Evolutionary conservation across 305 asterid species (phyloP), one percentile per base, ranked within the genome.

Genomic region (Fraxinus baroniana): DNA sequence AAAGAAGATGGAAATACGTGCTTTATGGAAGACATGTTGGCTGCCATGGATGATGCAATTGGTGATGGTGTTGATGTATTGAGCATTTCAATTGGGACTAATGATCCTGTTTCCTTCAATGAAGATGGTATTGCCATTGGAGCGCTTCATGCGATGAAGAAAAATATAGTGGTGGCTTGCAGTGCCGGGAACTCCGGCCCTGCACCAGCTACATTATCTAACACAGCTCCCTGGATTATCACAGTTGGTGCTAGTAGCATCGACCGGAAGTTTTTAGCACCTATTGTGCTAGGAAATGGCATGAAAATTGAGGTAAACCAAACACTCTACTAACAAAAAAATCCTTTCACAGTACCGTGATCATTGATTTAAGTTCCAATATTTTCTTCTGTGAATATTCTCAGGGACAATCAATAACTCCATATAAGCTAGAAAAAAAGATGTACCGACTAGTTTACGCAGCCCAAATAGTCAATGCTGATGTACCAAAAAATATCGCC

Each of bases 151-250:
- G 98, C 99, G 18, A 77, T 79, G 52, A 95, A 91, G 89, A 87
- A 88, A 1, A 88, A 93, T 80, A 87, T 95, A 37, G 90, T 95
- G 18, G 95, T 94, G 5, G 88, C 95, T 0, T 90, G 95, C 78
- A 95, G 99, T 64, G 99, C 97, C 0, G 99, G 99, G 6, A 94
- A 95, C 64, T 76, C 86, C 0, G 99, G 99, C 4, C 99, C 99
- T 4, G 66, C 68, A 0, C 84, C 97, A 0, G 79, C 91, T 0
- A 86, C 97, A 0, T 74, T 93, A 85, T 82, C 95, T 0, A 95
- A 95, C 74, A 71, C 93, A 0, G 97, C 99, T 24, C 99, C 99
- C 0, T 95, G 99, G 99, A 89, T 95, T 52, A 92, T 95, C 66
- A 95, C 99, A 0, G 97, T 95, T 37, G 97, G 92, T 10, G 98